Conservation (phyloP, 495 filamentous ascomycete species). For the Cryomyces antarcticus region DNA sequence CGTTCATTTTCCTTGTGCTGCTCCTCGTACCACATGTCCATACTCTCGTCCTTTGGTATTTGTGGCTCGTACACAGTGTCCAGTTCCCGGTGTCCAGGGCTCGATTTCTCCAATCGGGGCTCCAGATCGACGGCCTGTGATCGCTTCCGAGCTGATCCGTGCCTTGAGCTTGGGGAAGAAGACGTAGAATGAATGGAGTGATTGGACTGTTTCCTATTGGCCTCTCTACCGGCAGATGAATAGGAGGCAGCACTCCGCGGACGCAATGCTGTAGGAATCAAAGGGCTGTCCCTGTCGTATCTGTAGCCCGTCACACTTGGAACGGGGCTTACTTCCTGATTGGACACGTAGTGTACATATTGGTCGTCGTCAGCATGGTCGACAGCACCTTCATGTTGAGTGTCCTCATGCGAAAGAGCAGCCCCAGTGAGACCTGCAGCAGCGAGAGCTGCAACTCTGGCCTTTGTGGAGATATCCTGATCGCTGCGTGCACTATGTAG, state of each 20-base stretch:
- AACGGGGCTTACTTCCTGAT: conserved; percentile 56
- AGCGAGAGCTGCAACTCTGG: conserved; percentile 17
- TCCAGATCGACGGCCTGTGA: conserved; percentile 31
- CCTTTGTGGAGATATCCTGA: conserved; percentile 23
- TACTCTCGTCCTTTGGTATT: conserved; percentile 15
- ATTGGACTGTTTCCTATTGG: conserved; percentile 1
- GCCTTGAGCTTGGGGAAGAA: conserved; percentile 17
- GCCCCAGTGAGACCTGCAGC: conserved; percentile 20
- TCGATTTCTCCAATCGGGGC: conserved; percentile 24
- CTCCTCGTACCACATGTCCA: conserved; percentile 30
- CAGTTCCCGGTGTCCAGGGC: conserved; percentile 19
- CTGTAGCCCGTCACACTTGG: conserved; percentile 71
- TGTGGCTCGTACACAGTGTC: conserved; percentile 24
- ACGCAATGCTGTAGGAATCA: conserved; percentile 8
- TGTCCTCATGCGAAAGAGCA: neutral
- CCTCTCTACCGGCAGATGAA: conserved; percentile 4
- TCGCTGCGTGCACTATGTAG: conserved; percentile 29
- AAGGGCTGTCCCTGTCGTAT: conserved; percentile 26
- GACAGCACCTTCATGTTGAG: conserved; percentile 8
- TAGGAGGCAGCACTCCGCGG: conserved; percentile 9
- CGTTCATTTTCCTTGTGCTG: conserved; percentile 33
- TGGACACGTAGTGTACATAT: conserved; percentile 22
- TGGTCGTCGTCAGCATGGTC: conserved; percentile 14
- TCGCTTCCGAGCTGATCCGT: conserved; percentile 27
- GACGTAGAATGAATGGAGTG: conserved; percentile 11